These are phyloP conservation scores for Cryptosporidium tyzzeri DNA, from an alignment of 169 alveolate genomes.

Conservation along the genomic window DNA sequence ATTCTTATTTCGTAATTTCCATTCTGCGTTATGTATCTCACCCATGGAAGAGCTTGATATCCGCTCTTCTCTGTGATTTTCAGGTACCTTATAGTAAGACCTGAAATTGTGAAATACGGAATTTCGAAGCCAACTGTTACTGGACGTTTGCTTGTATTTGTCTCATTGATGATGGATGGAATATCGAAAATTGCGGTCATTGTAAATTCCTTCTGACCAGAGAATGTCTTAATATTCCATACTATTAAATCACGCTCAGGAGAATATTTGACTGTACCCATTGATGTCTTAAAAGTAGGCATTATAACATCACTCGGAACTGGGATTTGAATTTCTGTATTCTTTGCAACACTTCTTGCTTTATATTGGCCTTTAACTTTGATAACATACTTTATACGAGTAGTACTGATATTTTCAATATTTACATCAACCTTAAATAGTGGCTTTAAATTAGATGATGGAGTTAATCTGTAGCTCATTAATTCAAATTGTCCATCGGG, in stretches of 20 bases:
- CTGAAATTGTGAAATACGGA: constrained; percentile 99
- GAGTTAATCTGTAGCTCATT: constrained; percentile 96
- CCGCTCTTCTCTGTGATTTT: constrained; percentile 97
- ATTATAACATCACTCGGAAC: constrained; percentile 97
- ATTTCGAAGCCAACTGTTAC: constrained; percentile 97
- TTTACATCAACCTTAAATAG: constrained; percentile 95
- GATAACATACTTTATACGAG: constrained; percentile 93
- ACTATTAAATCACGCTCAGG: constrained; percentile 95
- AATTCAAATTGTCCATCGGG: constrained; percentile 99
- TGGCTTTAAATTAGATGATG: constrained; percentile 92
- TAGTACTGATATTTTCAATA: constrained; percentile 90
- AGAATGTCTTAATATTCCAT: constrained; percentile 97
- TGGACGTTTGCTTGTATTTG: constrained; percentile 86
- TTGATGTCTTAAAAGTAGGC: constrained; percentile 91
- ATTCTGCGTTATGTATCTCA: constrained; percentile 97
- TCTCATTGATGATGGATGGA: constrained; percentile 90
- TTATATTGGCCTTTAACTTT: constrained; percentile 93
- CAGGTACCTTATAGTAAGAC: constrained; percentile 97
- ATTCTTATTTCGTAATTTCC: constrained; percentile 99
- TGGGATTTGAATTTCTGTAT: constrained; percentile 96
- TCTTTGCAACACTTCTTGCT: constrained; percentile 95
- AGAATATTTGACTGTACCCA: constrained; percentile 95
- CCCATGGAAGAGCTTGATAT: constrained; percentile 99
- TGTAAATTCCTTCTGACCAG: constrained; percentile 97
- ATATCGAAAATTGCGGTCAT: constrained; percentile 97